Evolutionary conservation across 371 early-diverging fungal genomes (phyloP).

Genomic region (Mortierella sp.): DNA sequence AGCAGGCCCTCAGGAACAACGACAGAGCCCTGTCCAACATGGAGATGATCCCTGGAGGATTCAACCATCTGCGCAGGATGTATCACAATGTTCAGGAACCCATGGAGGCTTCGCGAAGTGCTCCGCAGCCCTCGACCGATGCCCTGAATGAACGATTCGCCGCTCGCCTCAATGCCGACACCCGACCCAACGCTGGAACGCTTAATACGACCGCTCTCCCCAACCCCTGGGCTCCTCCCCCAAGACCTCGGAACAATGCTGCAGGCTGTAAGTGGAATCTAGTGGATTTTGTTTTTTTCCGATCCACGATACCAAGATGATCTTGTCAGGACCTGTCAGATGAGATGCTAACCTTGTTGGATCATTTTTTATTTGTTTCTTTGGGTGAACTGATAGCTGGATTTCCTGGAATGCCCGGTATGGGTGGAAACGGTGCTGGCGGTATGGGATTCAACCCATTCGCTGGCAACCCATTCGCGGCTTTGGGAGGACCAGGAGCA

Average conservation of each 20-base stretch:
- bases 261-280: constrained; percentile 22
- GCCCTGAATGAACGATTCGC: constrained; percentile 80
- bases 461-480: constrained; percentile 29
- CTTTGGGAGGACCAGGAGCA: constrained; percentile 7
- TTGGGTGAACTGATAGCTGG: background rate
- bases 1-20: constrained; percentile 86
- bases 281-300: background rate
- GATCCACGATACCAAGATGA: too few relatives aligned
- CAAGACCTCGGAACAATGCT: constrained; percentile 27
- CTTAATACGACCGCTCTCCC: constrained; percentile 87
- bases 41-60: constrained; percentile 89
- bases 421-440: constrained; percentile 16
- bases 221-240: constrained; percentile 83
- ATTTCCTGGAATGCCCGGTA: constrained; percentile 39
- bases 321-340: background rate
- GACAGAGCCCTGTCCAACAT: constrained; percentile 90
- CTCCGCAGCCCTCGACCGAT: constrained; percentile 62
- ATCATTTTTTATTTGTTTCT: background rate
- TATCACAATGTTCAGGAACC: constrained; percentile 84
- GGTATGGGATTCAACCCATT: constrained; percentile 35
- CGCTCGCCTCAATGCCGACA: constrained; percentile 73
- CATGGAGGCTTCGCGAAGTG: constrained; percentile 61
- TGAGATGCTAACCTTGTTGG: background rate
- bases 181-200: constrained; percentile 63
- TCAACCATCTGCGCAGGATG: constrained; percentile 85